Conservation (phyloP, 176 grass and related monocot species). For the Musa troglodytarum region DNA sequence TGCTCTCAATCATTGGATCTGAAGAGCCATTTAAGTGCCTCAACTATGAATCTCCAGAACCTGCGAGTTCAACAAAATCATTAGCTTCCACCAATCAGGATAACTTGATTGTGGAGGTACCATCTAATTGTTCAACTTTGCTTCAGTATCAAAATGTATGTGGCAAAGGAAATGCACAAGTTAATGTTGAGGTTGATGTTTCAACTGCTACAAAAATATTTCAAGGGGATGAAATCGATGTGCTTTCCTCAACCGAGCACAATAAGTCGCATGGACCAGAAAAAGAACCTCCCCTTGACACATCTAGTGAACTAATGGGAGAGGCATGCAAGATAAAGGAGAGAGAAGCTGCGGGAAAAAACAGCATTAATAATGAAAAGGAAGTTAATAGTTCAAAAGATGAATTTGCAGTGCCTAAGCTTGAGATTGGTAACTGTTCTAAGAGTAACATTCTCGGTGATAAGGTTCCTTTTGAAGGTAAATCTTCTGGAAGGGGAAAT, state of each 20-base stretch:
- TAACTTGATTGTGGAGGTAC: not conserved
- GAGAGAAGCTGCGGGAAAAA: conserved; percentile 2
- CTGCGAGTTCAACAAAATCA: conserved; percentile 1
- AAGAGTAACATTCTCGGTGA: conserved; percentile 25
- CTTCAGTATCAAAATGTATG: not conserved
- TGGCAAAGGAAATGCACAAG: not conserved
- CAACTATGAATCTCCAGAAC: conserved; percentile 16
- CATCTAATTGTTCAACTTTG: not conserved
- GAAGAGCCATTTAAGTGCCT: conserved; percentile 10
- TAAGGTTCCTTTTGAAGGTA: conserved; percentile 12
- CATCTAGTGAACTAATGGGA: conserved; percentile 19
- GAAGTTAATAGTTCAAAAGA: conserved; percentile 15
- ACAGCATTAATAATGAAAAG: conserved; percentile 5
- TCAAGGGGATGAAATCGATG: conserved; percentile 6
- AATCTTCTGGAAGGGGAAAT: conserved; percentile 21
- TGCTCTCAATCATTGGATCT: conserved; percentile 10
- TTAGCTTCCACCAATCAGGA: not conserved
- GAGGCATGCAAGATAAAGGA: conserved; percentile 12
- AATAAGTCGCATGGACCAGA: conserved; percentile 22
- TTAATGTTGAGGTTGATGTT: not conserved
- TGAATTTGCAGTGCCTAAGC: conserved; percentile 23
- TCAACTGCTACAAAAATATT: not conserved
- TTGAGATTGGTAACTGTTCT: conserved; percentile 15
- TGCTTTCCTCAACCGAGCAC: not conserved
- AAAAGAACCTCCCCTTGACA: conserved; percentile 21